A percentile compares a stretch with the other conserved stretches of the same genome.
These are phyloP conservation scores for Aspergillus felis DNA, from an alignment of 2,329 filamentous ascomycete genomes.

Conservation along the genomic window DNA sequence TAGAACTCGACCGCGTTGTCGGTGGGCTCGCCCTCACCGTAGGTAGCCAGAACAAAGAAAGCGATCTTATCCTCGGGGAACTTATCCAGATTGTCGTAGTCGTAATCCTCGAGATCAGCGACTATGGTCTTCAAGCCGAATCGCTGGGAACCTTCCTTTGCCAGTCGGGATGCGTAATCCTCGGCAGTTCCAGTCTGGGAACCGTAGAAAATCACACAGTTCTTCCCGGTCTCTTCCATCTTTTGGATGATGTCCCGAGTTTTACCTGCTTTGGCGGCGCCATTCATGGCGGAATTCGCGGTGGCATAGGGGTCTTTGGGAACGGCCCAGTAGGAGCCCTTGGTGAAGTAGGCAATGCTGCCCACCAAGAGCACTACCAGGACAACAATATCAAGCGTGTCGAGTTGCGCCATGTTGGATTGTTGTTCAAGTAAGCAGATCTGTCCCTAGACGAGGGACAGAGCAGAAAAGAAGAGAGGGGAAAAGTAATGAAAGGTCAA, in stretches of 20 bases:
- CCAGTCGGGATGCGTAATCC: constrained; percentile 92
- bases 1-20: constrained; percentile 99
- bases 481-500: not conserved
- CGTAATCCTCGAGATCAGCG: constrained; percentile 95
- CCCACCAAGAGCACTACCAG: constrained; percentile 79
- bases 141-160: constrained; percentile 94
- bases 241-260: constrained; percentile 92
- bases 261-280: constrained; percentile 71
- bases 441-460: not conserved
- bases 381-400: constrained; percentile 92
- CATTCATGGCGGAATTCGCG: constrained; percentile 58
- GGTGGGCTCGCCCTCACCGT: constrained; percentile 96
- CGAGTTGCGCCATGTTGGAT: constrained; percentile 78
- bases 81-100: constrained; percentile 87
- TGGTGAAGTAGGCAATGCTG: constrained; percentile 94
- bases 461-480: not conserved
- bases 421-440: not conserved
- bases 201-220: constrained; percentile 97
- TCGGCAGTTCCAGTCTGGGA: constrained; percentile 98
- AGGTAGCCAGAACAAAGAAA: constrained; percentile 94
- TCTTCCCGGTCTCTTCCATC: constrained; percentile 92
- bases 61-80: constrained; percentile 86
- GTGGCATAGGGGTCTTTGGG: constrained; percentile 83
- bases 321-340: constrained; percentile 81
- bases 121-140: constrained; percentile 98